phyloP scores from a whole-genome alignment of 140 eudicot genomes.

The Ambrosia hybrid region DNA sequence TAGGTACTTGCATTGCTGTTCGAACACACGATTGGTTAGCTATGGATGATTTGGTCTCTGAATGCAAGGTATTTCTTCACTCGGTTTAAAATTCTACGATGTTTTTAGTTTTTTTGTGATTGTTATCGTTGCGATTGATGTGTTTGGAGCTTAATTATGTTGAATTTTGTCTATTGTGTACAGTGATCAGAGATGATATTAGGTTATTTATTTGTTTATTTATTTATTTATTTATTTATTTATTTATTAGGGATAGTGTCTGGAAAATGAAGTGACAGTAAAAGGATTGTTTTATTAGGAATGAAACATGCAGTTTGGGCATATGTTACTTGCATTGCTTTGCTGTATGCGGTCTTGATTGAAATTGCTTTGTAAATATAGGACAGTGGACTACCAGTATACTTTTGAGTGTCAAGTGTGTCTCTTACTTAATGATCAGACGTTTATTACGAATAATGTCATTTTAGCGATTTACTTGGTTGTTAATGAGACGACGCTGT shows the following conservation, averaged over 20 bases:
- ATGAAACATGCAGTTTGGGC: background rate
- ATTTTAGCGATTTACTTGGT: slow-evolving; percentile 6
- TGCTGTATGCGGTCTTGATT: slow-evolving; percentile 9
- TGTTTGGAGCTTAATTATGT: slow-evolving; percentile 4
- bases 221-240: too few relatives aligned
- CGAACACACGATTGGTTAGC: slow-evolving; percentile 14
- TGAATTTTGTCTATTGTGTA: slow-evolving; percentile 1
- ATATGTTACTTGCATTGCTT: slow-evolving; percentile 17
- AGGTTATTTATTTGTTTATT: slow-evolving; percentile 15
- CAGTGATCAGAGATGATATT: slow-evolving; percentile 18
- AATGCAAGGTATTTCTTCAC: slow-evolving; percentile 32
- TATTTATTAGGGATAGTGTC: too few relatives aligned
- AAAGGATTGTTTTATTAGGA: too few relatives aligned
- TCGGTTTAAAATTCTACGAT: background rate
- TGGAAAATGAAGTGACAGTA: too few relatives aligned
- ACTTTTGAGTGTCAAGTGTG: background rate
- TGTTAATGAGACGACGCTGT: background rate
- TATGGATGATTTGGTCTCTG: slow-evolving; percentile 32
- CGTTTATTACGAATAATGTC: background rate
- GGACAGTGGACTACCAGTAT: too few relatives aligned
- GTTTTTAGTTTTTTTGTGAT: slow-evolving; percentile 7
- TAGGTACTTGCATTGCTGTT: slow-evolving; percentile 22
- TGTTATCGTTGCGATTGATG: slow-evolving; percentile 2
- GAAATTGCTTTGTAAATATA: background rate
- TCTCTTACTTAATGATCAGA: background rate